Evolutionary conservation across 1,284 basidiomycete genomes (phyloP).

Genomic region (Neolentinus lepideus): DNA sequence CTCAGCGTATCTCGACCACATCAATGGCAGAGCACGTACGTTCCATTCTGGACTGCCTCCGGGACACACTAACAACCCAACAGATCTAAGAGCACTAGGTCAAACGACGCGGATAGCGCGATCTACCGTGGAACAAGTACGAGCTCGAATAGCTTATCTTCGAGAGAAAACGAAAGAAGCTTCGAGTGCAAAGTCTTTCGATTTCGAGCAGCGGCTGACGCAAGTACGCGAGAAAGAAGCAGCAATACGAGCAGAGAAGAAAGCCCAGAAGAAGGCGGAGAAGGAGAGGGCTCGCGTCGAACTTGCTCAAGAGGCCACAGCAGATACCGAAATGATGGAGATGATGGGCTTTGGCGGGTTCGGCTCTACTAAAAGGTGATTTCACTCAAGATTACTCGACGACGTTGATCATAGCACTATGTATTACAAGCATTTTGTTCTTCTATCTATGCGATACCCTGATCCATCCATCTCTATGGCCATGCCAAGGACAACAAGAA

Average conservation of each 20-base stretch:
- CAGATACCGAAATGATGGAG: constrained; percentile 59
- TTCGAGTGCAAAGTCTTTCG: constrained; percentile 79
- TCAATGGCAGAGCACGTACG: constrained; percentile 91
- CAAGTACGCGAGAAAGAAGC: constrained; percentile 75
- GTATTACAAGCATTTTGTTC: neutral
- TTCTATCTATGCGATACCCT: neutral
- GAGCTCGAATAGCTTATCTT: constrained; percentile 81
- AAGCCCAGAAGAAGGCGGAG: constrained; percentile 63
- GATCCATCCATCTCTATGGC: constrained; percentile 10
- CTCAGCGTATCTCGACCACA: constrained; percentile 89
- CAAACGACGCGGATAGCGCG: constrained; percentile 90
- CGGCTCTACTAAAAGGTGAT: constrained; percentile 72
- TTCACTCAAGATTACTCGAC: neutral
- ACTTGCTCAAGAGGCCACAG: constrained; percentile 45
- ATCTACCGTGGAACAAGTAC: constrained; percentile 89
- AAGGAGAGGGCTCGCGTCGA: constrained; percentile 65
- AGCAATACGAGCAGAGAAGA: constrained; percentile 57
- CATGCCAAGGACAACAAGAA: constrained; percentile 66
- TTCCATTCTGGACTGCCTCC: constrained; percentile 15
- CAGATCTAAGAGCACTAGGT: constrained; percentile 89
- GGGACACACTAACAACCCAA: constrained; percentile 5
- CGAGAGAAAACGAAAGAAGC: constrained; percentile 80
- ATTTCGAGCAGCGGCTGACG: constrained; percentile 86
- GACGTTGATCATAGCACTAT: neutral
- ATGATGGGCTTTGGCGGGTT: constrained; percentile 96